These are phyloP conservation scores for Candida wancherniae DNA, from an alignment of 805 yeast species.

Conservation along the genomic window DNA sequence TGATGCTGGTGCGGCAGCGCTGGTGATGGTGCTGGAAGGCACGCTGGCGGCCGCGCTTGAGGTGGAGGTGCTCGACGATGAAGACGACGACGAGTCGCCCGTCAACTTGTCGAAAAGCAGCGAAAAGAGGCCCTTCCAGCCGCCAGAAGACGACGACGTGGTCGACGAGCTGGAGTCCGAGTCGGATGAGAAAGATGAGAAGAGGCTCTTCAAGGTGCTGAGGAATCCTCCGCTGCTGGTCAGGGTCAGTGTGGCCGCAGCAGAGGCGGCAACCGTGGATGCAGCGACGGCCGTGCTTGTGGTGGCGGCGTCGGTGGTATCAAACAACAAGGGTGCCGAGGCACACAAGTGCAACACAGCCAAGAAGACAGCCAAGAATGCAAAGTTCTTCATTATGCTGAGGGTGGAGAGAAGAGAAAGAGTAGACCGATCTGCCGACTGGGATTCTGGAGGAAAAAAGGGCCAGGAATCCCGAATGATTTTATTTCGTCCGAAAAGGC, in stretches of 20 bases:
- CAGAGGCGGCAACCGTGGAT: slow-evolving; percentile 6
- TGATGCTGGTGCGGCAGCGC: background rate
- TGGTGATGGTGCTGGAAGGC: background rate
- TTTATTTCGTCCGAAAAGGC: background rate
- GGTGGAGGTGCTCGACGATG: background rate
- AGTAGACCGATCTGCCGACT: background rate
- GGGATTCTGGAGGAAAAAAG: background rate
- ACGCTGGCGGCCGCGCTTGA: slow-evolving; percentile 1
- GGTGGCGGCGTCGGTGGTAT: slow-evolving; percentile 12
- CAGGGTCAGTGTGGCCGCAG: slow-evolving; percentile 4
- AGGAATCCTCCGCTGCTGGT: slow-evolving; percentile 1
- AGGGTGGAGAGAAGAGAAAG: background rate
- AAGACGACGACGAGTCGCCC: slow-evolving; percentile 1
- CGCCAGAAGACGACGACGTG: background rate
- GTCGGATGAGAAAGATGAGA: slow-evolving; percentile 1
- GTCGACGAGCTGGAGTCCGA: background rate
- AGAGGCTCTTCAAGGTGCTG: slow-evolving; percentile 2
- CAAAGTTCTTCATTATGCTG: slow-evolving; percentile 1
- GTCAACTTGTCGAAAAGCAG: slow-evolving; percentile 5
- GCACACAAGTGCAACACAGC: slow-evolving; percentile 2
- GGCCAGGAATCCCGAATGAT: background rate
- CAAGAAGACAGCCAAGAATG: slow-evolving; percentile 4
- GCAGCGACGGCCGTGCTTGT: slow-evolving; percentile 4
- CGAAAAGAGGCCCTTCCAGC: slow-evolving; percentile 5
- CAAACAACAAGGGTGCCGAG: slow-evolving; percentile 13